Evolutionary conservation across 2,329 filamentous ascomycete genomes (phyloP).

Genomic region (Hypocreales sp.): DNA sequence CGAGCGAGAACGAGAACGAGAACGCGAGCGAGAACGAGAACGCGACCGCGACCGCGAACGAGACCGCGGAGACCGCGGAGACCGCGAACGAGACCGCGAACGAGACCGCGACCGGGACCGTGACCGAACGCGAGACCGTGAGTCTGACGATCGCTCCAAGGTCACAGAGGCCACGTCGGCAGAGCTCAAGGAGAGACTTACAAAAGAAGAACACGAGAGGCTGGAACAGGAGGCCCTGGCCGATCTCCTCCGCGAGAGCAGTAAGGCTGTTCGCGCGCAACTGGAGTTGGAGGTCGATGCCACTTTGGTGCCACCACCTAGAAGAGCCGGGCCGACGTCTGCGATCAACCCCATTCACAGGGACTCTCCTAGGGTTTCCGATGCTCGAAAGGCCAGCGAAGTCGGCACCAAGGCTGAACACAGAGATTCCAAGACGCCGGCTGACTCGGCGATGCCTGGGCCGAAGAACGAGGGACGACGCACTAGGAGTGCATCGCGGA

Average conservation of each 20-base stretch:
- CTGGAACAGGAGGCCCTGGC: conserved; percentile 43
- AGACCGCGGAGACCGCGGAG: conserved; percentile 10
- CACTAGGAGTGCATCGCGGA: conserved; percentile 17
- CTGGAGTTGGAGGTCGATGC: conserved; percentile 42
- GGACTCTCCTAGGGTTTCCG: conserved; percentile 26
- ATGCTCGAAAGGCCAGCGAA: conserved; percentile 23
- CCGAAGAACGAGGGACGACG: conserved; percentile 14
- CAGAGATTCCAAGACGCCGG: conserved; percentile 15
- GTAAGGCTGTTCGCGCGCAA: conserved; percentile 28
- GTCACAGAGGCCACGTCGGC: conserved; percentile 24
- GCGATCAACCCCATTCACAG: conserved; percentile 40
- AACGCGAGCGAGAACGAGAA: conserved; percentile 13
- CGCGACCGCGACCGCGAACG: conserved; percentile 12
- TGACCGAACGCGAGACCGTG: conserved; percentile 14
- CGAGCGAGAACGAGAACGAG: conserved; percentile 16
- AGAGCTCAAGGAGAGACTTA: conserved; percentile 35
- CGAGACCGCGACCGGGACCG: conserved; percentile 14
- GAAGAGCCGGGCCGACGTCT: conserved; percentile 35
- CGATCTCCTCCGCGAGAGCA: conserved; percentile 44
- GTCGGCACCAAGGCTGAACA: too few relatives aligned
- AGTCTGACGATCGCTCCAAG: conserved; percentile 16
- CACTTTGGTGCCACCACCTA: conserved; percentile 37
- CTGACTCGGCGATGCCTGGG: conserved; percentile 10
- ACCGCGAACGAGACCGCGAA: conserved; percentile 11
- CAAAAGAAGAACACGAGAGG: conserved; percentile 40